Percentiles rank a stretch among this genome's conserved stretches.
phyloP scores from a whole-genome alignment of 2,329 filamentous ascomycete species.

The Hypoxylon sp. region DNA sequence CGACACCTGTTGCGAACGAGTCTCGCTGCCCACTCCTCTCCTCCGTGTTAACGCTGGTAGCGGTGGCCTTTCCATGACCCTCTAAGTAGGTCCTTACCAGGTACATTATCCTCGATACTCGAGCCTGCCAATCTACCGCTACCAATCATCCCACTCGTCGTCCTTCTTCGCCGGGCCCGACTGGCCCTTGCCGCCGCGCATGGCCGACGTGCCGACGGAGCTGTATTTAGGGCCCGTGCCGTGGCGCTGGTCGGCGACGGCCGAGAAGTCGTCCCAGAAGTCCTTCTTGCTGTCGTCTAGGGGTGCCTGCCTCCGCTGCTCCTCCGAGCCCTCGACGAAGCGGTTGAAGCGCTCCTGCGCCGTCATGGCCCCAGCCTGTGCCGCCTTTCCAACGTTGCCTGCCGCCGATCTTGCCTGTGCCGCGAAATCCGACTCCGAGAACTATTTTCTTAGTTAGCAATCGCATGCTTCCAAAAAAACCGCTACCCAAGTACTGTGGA shows the following conservation, averaged over 20 bases:
- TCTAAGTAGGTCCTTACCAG: too few species aligned
- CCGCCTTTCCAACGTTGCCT: constrained; percentile 70
- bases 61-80: too few species aligned
- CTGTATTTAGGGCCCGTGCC: constrained; percentile 51
- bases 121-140: constrained; percentile 33
- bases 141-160: constrained; percentile 73
- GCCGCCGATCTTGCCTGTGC: constrained; percentile 69
- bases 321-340: constrained; percentile 80
- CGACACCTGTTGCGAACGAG: too few species aligned
- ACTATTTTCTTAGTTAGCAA: constrained; percentile 53
- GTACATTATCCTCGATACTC: background rate
- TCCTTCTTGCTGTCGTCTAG: constrained; percentile 74
- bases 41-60: too few species aligned
- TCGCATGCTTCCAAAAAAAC: too few species aligned
- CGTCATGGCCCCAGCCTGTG: constrained; percentile 73
- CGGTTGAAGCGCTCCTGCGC: constrained; percentile 82
- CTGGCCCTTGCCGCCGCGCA: constrained; percentile 54
- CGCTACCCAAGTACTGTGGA: background rate
- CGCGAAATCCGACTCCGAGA: constrained; percentile 81
- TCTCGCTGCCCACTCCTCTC: too few species aligned
- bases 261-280: constrained; percentile 93
- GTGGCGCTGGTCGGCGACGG: constrained; percentile 65
- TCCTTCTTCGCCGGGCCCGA: constrained; percentile 52
- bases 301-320: constrained; percentile 48
- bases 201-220: constrained; percentile 66